Evolutionary conservation across 169 alveolate genomes (phyloP), one percentile per base, ranked within the genome.

Genomic region (Plasmodium falciparum): DNA sequence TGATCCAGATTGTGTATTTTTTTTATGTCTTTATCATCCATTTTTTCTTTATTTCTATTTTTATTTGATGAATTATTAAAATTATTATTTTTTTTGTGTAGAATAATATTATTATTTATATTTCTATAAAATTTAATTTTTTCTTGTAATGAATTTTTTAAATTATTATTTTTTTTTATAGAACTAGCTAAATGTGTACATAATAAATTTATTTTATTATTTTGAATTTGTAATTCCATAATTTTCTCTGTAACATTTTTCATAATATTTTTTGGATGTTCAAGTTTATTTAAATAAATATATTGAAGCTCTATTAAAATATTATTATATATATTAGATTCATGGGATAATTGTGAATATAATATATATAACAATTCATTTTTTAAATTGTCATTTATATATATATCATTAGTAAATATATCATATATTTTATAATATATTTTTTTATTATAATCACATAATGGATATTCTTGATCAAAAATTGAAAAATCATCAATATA

Each of bases 361-460:
- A 83, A n/a, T 17, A 70, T 83, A 49, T 83, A 83, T 26, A 83
- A 59, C 5, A 83, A 72, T 39, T 83, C 91, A 17, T 83, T 83
- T 49, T 83, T 83, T 47, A 83, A 62, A 47, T 63, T 72, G n/a
- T 83, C 91, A 69, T 63, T 70, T 17, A 83, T 69, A 7, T 83
- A 83, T 22, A 63, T 62, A 61, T 83, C 91, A 50, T 83, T 66
- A 3, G 91, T 54, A 26, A 83, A 83, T 33, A 83, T 83, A 33
- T 83, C 83, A 47, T 33, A 52, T n/a, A 83, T 69, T 69, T 83
- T 83, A 33, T 69, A 9, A 29, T 69, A 83, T 4, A 83, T 83
- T 2, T 45, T 33, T 29, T 52, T 45, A 3, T 83, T 72, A 45
- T 83, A 69, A 6, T 15, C 52, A 45, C 45, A 52, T 20, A 65